phyloP scores from a whole-genome alignment of 192 early-diverging fungal species.

The Backusella macrospora region DNA sequence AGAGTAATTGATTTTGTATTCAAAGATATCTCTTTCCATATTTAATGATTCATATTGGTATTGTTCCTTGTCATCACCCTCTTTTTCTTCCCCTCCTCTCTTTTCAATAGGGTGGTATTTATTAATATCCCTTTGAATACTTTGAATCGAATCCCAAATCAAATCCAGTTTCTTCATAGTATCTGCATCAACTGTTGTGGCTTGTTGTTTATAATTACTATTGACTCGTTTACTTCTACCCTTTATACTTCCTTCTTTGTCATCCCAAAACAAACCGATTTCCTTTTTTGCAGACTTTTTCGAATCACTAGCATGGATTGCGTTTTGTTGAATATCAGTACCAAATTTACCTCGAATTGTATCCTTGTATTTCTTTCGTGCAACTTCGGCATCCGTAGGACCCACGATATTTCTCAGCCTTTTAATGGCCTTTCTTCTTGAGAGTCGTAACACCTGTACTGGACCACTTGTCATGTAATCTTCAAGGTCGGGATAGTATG shows the following conservation, averaged over 20 bases:
- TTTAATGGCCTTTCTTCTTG: conserved; percentile 52
- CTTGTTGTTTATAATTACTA: neutral
- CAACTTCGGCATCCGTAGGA: conserved; percentile 45
- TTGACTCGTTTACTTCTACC: neutral
- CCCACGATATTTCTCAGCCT: conserved; percentile 58
- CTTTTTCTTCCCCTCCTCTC: no score
- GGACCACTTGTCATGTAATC: conserved; percentile 56
- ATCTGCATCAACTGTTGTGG: neutral
- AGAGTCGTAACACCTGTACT: conserved; percentile 46
- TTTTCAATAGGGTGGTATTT: neutral
- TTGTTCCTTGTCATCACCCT: no score
- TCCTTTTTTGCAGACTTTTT: conserved; percentile 9
- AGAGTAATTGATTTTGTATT: neutral
- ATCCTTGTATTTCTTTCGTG: conserved; percentile 40
- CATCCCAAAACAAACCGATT: neutral
- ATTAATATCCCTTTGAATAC: neutral
- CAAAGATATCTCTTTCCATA: neutral
- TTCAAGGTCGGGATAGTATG: conserved; percentile 48
- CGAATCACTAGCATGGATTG: conserved; percentile 62
- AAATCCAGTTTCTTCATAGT: conserved; percentile 1
- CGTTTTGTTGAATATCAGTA: conserved; percentile 46
- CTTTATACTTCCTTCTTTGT: neutral
- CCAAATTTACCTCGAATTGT: conserved; percentile 56
- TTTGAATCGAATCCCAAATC: neutral
- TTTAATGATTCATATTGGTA: neutral